These are phyloP conservation scores for Chimonanthus salicifolius DNA, from an alignment of 164 flowering plant species.

Conservation along the genomic window DNA sequence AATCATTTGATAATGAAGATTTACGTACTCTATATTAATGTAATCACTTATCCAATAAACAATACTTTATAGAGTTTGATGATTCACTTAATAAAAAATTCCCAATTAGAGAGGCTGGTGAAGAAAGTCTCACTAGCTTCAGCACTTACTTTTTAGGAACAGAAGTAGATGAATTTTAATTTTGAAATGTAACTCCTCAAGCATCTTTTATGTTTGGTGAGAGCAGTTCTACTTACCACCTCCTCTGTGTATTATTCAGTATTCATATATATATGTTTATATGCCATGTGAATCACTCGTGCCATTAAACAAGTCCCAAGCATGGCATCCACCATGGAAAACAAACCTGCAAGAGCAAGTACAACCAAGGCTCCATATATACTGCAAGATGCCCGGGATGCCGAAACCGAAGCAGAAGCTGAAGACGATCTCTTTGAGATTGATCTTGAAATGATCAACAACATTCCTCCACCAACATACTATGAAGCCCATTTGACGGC, in stretches of 20 bases:
- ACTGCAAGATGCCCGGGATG: not conserved
- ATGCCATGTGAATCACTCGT: not conserved
- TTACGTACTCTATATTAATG: too few relatives aligned
- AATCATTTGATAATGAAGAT: too few relatives aligned
- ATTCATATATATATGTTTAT: not conserved
- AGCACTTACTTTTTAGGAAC: too few relatives aligned
- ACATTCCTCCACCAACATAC: not conserved
- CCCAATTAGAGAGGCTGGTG: too few relatives aligned
- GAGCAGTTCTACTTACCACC: slow-evolving; percentile 3
- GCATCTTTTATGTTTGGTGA: not conserved
- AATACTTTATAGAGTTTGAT: too few relatives aligned
- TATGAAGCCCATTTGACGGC: not conserved
- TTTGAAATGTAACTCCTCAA: not conserved
- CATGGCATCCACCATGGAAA: not conserved
- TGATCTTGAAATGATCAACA: not conserved
- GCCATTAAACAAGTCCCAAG: not conserved
- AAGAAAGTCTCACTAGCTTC: too few relatives aligned
- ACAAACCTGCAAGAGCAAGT: not conserved
- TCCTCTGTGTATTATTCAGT: not conserved
- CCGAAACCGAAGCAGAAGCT: not conserved
- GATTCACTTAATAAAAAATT: too few relatives aligned
- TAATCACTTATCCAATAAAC: too few relatives aligned
- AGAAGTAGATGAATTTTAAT: not conserved
- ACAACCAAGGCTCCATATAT: not conserved
- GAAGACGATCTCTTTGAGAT: slow-evolving; percentile 6